Conservation (phyloP, 2,329 filamentous ascomycete genomes). For the Pseudocercospora eumusae region DNA sequence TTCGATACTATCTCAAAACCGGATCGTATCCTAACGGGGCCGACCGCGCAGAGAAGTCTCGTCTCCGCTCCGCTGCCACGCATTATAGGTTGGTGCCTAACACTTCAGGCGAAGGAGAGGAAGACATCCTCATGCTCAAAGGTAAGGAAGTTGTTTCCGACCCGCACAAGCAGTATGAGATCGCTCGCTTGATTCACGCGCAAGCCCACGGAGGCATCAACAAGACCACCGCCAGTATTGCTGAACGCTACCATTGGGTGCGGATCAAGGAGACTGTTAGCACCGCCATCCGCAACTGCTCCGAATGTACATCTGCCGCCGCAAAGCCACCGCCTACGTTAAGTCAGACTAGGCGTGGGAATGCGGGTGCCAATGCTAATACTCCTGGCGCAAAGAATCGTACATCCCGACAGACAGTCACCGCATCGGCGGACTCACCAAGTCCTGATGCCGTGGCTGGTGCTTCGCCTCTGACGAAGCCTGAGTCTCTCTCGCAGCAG, state of each 20-base stretch:
- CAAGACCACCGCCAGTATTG: constrained; percentile 92
- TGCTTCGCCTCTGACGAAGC: constrained; percentile 11
- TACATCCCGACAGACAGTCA: constrained; percentile 17
- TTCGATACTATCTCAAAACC: constrained; percentile 94
- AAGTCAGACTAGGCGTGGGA: constrained; percentile 13
- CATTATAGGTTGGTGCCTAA: constrained; percentile 78
- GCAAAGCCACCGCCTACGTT: constrained; percentile 26
- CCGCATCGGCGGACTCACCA: constrained; percentile 21
- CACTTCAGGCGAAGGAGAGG: constrained; percentile 50
- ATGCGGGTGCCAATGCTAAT: constrained; percentile 11
- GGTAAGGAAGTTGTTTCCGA: constrained; percentile 96
- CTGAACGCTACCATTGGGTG: constrained; percentile 95
- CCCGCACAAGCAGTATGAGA: constrained; percentile 84
- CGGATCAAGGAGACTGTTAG: constrained; percentile 97
- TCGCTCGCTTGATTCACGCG: constrained; percentile 75
- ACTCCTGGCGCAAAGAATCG: not conserved
- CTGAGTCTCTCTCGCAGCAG: not conserved
- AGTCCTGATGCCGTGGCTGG: constrained; percentile 13
- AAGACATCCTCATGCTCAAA: constrained; percentile 89
- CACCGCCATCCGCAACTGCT: constrained; percentile 88
- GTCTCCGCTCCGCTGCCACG: constrained; percentile 86
- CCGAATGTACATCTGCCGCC: constrained; percentile 78
- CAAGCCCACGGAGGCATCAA: constrained; percentile 89
- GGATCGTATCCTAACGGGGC: constrained; percentile 90
- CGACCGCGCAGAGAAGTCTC: constrained; percentile 92